Evolutionary conservation across 2,329 filamentous ascomycete species (phyloP).

Genomic region (Fusarium longipes): DNA sequence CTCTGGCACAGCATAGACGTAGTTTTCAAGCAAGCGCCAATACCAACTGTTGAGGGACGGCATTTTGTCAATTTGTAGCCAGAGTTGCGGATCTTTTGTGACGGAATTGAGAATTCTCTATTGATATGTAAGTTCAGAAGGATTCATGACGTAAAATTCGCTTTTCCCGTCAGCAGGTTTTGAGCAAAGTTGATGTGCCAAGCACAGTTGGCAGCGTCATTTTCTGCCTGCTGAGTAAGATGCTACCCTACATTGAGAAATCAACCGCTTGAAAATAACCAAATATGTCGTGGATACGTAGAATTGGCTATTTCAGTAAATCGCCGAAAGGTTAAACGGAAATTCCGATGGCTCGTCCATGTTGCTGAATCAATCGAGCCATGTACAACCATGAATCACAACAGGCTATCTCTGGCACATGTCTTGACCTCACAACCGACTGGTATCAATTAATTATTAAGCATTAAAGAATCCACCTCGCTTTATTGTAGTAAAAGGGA

Average conservation of each 20-base stretch:
- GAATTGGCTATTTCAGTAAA: neutral
- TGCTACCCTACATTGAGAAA: neutral
- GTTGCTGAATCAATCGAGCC: too few relatives aligned
- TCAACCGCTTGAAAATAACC: neutral
- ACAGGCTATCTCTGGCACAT: too few relatives aligned
- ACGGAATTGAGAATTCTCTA: neutral
- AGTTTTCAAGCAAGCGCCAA: conserved; percentile 17
- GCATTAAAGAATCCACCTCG: too few relatives aligned
- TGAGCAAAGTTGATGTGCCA: neutral
- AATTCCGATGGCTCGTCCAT: neutral
- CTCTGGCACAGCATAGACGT: conserved; percentile 27
- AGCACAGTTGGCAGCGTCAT: neutral
- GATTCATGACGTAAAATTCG: neutral
- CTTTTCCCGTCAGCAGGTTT: neutral
- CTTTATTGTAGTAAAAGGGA: too few relatives aligned
- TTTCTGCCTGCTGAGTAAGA: neutral
- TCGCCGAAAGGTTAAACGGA: neutral
- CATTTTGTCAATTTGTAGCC: neutral
- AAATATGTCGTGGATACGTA: neutral
- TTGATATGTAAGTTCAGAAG: neutral
- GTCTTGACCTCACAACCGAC: too few relatives aligned
- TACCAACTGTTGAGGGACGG: conserved; percentile 21
- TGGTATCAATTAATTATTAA: too few relatives aligned
- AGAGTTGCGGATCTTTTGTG: too few relatives aligned
- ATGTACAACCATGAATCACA: too few relatives aligned